These are phyloP conservation scores for Ascochyta pisi DNA, from an alignment of 2,329 filamentous ascomycete species.

Conservation along the genomic window DNA sequence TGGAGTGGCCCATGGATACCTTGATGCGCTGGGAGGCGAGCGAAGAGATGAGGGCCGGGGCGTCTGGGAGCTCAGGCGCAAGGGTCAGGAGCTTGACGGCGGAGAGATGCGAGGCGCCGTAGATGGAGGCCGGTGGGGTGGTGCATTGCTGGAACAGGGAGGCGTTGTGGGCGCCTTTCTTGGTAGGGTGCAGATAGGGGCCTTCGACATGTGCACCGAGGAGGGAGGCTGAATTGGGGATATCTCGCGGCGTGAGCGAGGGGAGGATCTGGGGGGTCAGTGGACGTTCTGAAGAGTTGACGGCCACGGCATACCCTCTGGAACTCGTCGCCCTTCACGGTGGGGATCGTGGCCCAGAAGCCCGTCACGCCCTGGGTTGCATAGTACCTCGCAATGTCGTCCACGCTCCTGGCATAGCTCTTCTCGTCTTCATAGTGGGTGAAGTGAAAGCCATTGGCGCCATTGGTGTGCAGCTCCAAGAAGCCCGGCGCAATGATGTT, in stretches of 20 bases:
- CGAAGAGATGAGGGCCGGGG: slow-evolving; percentile 51
- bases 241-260: slow-evolving; percentile 52
- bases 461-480: slow-evolving; percentile 64
- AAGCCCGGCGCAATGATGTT: slow-evolving; percentile 62
- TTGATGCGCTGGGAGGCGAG: slow-evolving; percentile 52
- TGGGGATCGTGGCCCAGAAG: slow-evolving; percentile 63
- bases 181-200: slow-evolving; percentile 60
- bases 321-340: slow-evolving; percentile 56
- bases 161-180: slow-evolving; percentile 62
- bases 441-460: slow-evolving; percentile 62
- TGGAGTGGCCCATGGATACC: slow-evolving; percentile 60
- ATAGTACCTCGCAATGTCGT: slow-evolving; percentile 57
- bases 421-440: slow-evolving; percentile 55
- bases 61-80: slow-evolving; percentile 59
- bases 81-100: slow-evolving; percentile 60
- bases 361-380: slow-evolving; percentile 60
- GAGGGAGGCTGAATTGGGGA: slow-evolving; percentile 55
- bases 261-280: slow-evolving; percentile 55
- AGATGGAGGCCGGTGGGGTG: slow-evolving; percentile 49
- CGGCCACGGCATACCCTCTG: slow-evolving; percentile 44
- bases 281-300: background rate
- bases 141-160: slow-evolving; percentile 53
- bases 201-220: slow-evolving; percentile 65
- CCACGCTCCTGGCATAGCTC: slow-evolving; percentile 54
- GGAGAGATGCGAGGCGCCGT: slow-evolving; percentile 54